Evolutionary conservation across 345 rosid species (phyloP), one percentile per base, ranked within the genome.

Genomic region (Hevea brasiliensis): DNA sequence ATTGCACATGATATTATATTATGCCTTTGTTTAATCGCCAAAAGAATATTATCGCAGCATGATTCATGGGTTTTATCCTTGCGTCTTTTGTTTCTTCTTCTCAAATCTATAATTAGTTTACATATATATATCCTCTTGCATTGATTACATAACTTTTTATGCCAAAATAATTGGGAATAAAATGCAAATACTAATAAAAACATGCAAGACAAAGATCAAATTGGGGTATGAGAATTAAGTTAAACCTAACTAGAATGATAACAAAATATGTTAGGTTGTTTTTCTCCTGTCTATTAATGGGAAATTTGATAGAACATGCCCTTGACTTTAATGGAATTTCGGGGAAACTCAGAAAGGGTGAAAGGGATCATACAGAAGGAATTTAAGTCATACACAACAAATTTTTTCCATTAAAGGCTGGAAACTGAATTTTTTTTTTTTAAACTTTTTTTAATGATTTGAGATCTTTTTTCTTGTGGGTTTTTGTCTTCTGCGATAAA

Each of bases 21-120:
- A 32, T 51, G 62, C 76, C 75, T 42, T 32, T 32, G 4, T 32
- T 32, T 74, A 50, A 3, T 73, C 70, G 70, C 57, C 21, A 67
- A 54, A 81, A 74, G 91, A 89, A 89, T 84, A 89, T 84, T 79
- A 79, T 86, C 74, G 50, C 82, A 76, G 74, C 85, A 81, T 77
- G 72, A 71, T 56, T 78, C 73, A 61, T 37, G 61, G 74, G 79
- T 74, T 77, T 74, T 80, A 72, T 83, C 79, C 76, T 80, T 78
- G 69, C 84, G 68, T 73, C 74, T 85, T 87, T 80, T 35, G 85
- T 85, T 82, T 75, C 74, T 78, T 82, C 82, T 71, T 62, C 59
- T 81, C 68, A n/a, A 65, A 55, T 50, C 65, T 78, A 66, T 76
- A 42, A 17, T 50, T 32, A 32, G 37, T 32, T 32, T 32, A 32